Percentiles rank a stretch among this genome's conserved stretches.
These are phyloP conservation scores for Trichoderma oligosporum DNA, from an alignment of 2,329 filamentous ascomycete species.

Conservation along the genomic window DNA sequence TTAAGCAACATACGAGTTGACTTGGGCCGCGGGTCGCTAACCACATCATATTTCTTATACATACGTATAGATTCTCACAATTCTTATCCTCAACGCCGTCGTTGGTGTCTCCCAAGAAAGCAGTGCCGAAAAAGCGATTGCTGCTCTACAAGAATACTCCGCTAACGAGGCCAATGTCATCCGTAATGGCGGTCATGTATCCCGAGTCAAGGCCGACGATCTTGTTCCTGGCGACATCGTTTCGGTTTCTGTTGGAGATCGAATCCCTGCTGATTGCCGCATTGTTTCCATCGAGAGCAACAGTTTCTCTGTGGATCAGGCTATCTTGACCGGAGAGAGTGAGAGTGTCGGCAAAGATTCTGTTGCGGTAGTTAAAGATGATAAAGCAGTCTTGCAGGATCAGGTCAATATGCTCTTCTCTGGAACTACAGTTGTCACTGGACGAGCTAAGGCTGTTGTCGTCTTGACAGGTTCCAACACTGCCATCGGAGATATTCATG, in stretches of 20 bases:
- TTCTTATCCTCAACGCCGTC: conserved; percentile 91
- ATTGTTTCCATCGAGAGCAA: conserved; percentile 90
- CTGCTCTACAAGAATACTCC: conserved; percentile 96
- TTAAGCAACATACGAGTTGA: background rate
- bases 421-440: conserved; percentile 93
- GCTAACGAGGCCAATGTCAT: conserved; percentile 95
- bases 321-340: conserved; percentile 94
- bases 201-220: conserved; percentile 90
- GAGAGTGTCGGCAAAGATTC: conserved; percentile 91
- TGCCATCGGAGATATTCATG: conserved; percentile 97
- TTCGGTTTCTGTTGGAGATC: conserved; percentile 82
- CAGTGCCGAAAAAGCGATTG: conserved; percentile 97
- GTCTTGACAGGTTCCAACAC: conserved; percentile 85
- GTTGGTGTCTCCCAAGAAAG: conserved; percentile 98
- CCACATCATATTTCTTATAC: background rate
- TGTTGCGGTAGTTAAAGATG: conserved; percentile 62
- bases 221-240: conserved; percentile 93
- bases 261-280: conserved; percentile 92
- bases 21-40: background rate
- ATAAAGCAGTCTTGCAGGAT: conserved; percentile 90
- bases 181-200: conserved; percentile 71
- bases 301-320: conserved; percentile 94
- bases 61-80: conserved; percentile 77
- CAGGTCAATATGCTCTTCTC: conserved; percentile 98
- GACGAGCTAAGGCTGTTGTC: conserved; percentile 86